Evolutionary conservation across 352 stramenopile species (phyloP), one percentile per base, ranked within the genome.

Genomic region (Phytophthora ramorum): DNA sequence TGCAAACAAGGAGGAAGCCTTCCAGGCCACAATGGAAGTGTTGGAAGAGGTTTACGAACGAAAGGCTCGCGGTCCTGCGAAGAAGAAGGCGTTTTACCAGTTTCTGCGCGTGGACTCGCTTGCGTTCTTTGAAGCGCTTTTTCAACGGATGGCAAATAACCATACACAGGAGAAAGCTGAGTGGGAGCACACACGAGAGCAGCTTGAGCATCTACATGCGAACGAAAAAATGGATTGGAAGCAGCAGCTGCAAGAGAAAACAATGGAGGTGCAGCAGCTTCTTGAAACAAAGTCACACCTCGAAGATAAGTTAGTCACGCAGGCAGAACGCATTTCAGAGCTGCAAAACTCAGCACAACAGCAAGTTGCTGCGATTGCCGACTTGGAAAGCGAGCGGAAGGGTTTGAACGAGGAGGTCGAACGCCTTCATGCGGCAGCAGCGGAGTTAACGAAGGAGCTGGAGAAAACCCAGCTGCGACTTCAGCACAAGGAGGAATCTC

Each of bases 11-110:
- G 58, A 59, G 22, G 62, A 72, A 32, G 60, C 60, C 7, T 72
- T 78, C 38, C 49, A 71, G n/a, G 62, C 50, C 12, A 88, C 71
- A 14, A 71, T 95, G 59, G 54, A 80, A 34, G 47, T 71, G 1
- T 46, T 93, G 20, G 85, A 91, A 65, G 46, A 69, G 7, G 44
- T 72, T 7, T 95, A 95, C 61, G 82, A 95, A 24, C 55, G 58
- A 2, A 64, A 77, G 26, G 87, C 85, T 41, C 77, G 78, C 4
- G 85, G 87, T 7, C 85, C 87, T 30, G 76, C 87, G 5, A 89
- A 89, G 62, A 93, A 90, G 49, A 78, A 81, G 26, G 69, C 71
- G 0, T 83, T 93, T 26, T 84, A 90, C 63, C 72, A 87, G 30
- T 95, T 93, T 67, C 45, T 93, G 0, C 76, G 84, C 22, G 52